Percentiles rank a stretch among this genome's conserved stretches.
Conservation (phyloP, 768 basidiomycete genomes). For the Pleurotus citrinopileatus region DNA sequence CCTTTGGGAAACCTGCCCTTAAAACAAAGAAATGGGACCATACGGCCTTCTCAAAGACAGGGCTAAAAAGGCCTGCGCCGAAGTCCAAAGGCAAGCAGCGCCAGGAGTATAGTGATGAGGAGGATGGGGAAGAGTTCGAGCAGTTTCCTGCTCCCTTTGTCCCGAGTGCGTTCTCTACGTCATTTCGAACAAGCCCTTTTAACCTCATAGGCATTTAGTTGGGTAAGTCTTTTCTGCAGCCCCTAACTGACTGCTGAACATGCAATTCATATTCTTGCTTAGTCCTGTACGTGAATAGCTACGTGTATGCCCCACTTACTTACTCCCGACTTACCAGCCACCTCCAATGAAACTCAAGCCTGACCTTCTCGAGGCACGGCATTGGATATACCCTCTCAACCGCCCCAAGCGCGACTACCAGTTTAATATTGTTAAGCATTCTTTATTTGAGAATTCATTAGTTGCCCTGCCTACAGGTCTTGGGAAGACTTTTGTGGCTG, state of each 20-base stretch:
- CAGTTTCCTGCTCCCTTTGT: constrained; percentile 84
- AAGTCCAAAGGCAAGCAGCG: constrained; percentile 55
- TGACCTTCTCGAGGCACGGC: constrained; percentile 75
- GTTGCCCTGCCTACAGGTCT: constrained; percentile 94
- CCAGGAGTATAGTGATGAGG: constrained; percentile 49
- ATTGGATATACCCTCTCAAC: constrained; percentile 93
- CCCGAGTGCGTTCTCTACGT: constrained; percentile 43
- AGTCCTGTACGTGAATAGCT: constrained; percentile 16
- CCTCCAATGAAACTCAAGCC: constrained; percentile 74
- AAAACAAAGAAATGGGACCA: constrained; percentile 91
- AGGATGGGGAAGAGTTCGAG: constrained; percentile 74
- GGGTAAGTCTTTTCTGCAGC: constrained; percentile 41
- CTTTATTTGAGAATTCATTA: constrained; percentile 89
- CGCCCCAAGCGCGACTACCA: constrained; percentile 89
- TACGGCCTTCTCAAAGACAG: constrained; percentile 81
- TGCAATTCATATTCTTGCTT: constrained; percentile 8
- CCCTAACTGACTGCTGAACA: not conserved
- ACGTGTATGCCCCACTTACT: not conserved
- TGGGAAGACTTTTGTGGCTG: constrained; percentile 98
- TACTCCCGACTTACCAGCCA: constrained; percentile 36
- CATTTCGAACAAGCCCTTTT: not conserved
- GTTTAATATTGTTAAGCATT: constrained; percentile 84
- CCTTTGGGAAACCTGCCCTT: constrained; percentile 53
- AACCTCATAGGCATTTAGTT: constrained; percentile 28
- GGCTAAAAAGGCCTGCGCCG: constrained; percentile 51